These are phyloP conservation scores for Rhazya stricta DNA, from an alignment of 257 asterid species.

Conservation along the genomic window DNA sequence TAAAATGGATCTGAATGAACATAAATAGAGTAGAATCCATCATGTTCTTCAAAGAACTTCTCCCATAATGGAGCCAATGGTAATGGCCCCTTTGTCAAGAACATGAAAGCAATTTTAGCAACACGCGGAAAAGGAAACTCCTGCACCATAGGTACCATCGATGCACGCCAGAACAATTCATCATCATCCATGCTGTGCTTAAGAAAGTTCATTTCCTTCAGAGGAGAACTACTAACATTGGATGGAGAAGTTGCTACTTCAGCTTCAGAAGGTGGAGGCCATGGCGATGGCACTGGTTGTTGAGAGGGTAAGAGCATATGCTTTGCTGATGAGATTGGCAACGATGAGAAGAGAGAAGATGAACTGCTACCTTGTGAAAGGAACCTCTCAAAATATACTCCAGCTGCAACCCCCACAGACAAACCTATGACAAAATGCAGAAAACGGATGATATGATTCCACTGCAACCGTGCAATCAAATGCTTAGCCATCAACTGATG, in stretches of 20 bases:
- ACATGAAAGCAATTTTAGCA: constrained; percentile 64
- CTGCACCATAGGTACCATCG: constrained; percentile 39
- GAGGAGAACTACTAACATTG: background rate
- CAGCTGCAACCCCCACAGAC: constrained; percentile 11
- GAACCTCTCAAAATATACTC: constrained; percentile 6
- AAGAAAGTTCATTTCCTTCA: background rate
- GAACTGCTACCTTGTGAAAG: constrained; percentile 3
- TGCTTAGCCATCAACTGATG: background rate
- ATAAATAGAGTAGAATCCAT: constrained; percentile 49
- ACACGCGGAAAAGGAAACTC: constrained; percentile 28
- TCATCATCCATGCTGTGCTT: constrained; percentile 18
- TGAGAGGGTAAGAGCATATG: constrained; percentile 1
- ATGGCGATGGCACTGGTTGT: background rate
- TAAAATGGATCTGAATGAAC: constrained; percentile 57
- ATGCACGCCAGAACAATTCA: constrained; percentile 33
- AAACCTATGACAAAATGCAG: constrained; percentile 18
- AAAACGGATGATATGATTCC: constrained; percentile 4
- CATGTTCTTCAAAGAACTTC: constrained; percentile 46
- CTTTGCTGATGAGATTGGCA: background rate
- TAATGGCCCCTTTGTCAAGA: constrained; percentile 49
- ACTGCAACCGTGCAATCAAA: constrained; percentile 8
- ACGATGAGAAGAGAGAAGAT: background rate
- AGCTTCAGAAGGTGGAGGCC: background rate
- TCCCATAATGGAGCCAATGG: constrained; percentile 62
- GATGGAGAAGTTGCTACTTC: background rate